Percentiles rank a stretch among this genome's conserved stretches.
These are phyloP conservation scores for Annulohypoxylon bovei DNA, from an alignment of 495 filamentous ascomycete genomes.

Conservation along the genomic window DNA sequence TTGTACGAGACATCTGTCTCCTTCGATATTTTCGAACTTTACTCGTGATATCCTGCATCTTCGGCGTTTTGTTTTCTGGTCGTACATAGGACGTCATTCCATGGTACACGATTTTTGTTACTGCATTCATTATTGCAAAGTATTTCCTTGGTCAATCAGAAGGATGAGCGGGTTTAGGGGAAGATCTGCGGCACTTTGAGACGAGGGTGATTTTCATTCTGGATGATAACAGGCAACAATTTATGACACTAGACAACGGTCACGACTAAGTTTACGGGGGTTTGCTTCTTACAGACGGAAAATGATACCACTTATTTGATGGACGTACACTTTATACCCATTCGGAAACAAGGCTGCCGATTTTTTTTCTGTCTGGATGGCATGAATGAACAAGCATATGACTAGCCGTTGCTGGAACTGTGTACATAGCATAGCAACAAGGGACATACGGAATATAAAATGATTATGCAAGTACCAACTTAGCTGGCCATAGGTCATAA, in stretches of 20 bases:
- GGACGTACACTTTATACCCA: constrained; percentile 38
- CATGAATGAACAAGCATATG: constrained; percentile 18
- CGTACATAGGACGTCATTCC: constrained; percentile 10
- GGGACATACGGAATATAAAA: constrained; percentile 22
- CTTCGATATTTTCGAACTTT: neutral
- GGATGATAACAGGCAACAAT: constrained; percentile 39
- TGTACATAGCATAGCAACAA: constrained; percentile 33
- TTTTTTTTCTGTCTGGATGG: constrained; percentile 12
- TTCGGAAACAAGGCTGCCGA: constrained; percentile 19
- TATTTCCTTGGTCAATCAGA: constrained; percentile 14
- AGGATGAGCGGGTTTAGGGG: neutral
- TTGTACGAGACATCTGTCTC: constrained; percentile 5
- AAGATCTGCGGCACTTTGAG: neutral
- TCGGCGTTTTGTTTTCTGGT: constrained; percentile 32
- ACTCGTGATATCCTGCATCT: constrained; percentile 35
- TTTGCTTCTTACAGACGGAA: constrained; percentile 14
- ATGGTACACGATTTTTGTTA: neutral
- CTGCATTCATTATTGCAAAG: constrained; percentile 26
- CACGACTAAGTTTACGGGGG: constrained; percentile 19
- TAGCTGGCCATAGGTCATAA: neutral
- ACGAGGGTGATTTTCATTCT: constrained; percentile 23
- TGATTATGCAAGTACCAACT: neutral
- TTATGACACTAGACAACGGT: constrained; percentile 38
- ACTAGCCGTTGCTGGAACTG: constrained; percentile 9
- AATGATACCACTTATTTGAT: constrained; percentile 41